These are phyloP conservation scores for Penicillium fuscoglaucum DNA, from an alignment of 2,329 filamentous ascomycete genomes.

Conservation along the genomic window DNA sequence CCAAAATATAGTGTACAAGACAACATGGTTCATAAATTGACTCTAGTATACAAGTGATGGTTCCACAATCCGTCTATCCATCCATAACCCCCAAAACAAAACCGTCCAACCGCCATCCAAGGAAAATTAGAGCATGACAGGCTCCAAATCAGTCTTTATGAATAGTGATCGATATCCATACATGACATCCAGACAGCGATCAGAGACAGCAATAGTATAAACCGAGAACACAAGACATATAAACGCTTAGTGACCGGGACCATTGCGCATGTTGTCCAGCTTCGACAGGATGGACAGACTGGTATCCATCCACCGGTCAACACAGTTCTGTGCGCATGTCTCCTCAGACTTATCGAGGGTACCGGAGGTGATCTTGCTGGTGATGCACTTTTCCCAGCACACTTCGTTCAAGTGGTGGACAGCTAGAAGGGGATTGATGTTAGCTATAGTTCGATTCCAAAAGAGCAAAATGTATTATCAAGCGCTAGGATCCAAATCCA, in stretches of 20 bases:
- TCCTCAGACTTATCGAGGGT: slow-evolving; percentile 77
- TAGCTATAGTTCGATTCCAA: slow-evolving; percentile 2
- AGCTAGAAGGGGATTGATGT: slow-evolving; percentile 42
- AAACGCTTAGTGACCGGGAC: slow-evolving; percentile 26
- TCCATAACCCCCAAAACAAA: slow-evolving; percentile 6
- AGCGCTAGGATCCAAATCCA: too few relatives aligned
- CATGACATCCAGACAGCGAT: background rate
- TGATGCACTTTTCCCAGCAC: slow-evolving; percentile 95
- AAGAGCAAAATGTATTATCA: background rate
- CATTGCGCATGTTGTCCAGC: slow-evolving; percentile 63
- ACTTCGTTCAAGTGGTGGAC: slow-evolving; percentile 69
- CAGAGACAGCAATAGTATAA: background rate
- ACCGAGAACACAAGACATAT: background rate
- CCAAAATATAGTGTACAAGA: background rate
- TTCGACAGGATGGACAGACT: slow-evolving; percentile 84
- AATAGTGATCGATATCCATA: background rate
- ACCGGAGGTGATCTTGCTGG: slow-evolving; percentile 67
- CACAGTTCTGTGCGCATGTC: slow-evolving; percentile 84
- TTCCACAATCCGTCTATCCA: slow-evolving; percentile 9
- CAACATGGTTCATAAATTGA: slow-evolving; percentile 21
- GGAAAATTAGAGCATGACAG: background rate
- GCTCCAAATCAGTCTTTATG: background rate
- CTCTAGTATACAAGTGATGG: slow-evolving; percentile 27
- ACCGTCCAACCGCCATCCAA: background rate
- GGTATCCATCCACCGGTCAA: slow-evolving; percentile 89